Percentiles rank a stretch among this genome's conserved stretches.
phyloP scores from a whole-genome alignment of 2,329 filamentous ascomycete species.

The Bertia moriformis region DNA sequence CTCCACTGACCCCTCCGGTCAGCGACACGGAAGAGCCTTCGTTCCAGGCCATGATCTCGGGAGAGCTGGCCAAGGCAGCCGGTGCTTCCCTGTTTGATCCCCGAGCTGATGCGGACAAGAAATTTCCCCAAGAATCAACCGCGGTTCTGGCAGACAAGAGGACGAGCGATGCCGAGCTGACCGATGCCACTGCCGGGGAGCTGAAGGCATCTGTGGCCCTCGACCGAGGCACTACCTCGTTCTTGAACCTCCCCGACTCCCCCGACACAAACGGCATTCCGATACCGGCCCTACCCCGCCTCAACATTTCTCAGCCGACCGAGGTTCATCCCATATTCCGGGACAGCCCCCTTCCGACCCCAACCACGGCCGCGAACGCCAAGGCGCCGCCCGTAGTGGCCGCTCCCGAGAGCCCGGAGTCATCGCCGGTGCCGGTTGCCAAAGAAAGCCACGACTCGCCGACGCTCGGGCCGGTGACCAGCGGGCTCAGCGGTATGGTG shows the following conservation, averaged over 20 bases:
- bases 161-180: not conserved
- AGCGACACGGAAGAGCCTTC: constrained; percentile 56
- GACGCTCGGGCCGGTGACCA: not conserved
- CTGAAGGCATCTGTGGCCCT: no score
- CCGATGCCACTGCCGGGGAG: not conserved
- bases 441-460: not conserved
- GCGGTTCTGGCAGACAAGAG: constrained; percentile 32
- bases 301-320: no score
- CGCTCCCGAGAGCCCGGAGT: not conserved
- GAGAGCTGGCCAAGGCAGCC: not conserved
- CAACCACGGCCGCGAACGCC: not conserved
- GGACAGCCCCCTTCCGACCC: not conserved
- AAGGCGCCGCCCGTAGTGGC: not conserved
- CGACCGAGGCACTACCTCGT: not conserved
- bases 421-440: not conserved
- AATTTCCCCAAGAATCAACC: constrained; percentile 71
- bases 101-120: constrained; percentile 64
- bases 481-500: not conserved
- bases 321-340: not conserved
- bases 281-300: no score
- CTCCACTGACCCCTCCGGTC: constrained; percentile 50
- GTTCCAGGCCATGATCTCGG: constrained; percentile 18
- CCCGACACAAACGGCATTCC: not conserved
- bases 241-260: not conserved
- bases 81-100: not conserved